These are phyloP conservation scores for Giardia duodenalis DNA, from an alignment of 208 protist species.

Conservation along the genomic window DNA sequence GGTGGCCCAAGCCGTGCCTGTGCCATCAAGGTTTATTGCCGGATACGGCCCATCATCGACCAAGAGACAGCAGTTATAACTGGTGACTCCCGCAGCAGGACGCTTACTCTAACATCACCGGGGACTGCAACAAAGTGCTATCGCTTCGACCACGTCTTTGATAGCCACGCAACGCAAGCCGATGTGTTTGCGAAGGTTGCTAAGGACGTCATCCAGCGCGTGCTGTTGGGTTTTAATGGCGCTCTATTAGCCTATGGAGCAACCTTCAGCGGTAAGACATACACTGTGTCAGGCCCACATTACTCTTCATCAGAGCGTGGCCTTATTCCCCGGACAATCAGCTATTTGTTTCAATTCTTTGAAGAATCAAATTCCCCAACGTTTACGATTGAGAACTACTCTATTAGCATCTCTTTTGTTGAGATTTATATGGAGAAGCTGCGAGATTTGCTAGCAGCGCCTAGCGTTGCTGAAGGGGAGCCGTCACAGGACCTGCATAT, in stretches of 20 bases:
- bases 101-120: background rate
- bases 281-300: background rate
- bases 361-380: background rate
- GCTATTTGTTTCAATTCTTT: background rate
- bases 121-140: background rate
- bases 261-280: slow-evolving; percentile 1
- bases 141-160: background rate
- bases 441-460: background rate
- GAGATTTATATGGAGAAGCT: slow-evolving; percentile 18
- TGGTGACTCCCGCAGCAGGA: background rate
- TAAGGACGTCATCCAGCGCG: background rate
- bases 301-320: background rate
- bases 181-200: background rate
- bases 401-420: background rate
- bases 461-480: background rate
- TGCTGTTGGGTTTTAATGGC: background rate
- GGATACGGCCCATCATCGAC: background rate
- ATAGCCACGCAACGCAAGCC: background rate
- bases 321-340: slow-evolving; percentile 10
- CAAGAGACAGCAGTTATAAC: background rate
- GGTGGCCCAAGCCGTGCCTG: no score
- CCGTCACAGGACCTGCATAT: no score
- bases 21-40: no score
- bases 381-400: background rate
- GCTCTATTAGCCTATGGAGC: background rate